Percentiles rank a stretch among this genome's conserved stretches.
Conservation (phyloP, 805 yeast genomes). For the Yamadazyma kitorensis region DNA sequence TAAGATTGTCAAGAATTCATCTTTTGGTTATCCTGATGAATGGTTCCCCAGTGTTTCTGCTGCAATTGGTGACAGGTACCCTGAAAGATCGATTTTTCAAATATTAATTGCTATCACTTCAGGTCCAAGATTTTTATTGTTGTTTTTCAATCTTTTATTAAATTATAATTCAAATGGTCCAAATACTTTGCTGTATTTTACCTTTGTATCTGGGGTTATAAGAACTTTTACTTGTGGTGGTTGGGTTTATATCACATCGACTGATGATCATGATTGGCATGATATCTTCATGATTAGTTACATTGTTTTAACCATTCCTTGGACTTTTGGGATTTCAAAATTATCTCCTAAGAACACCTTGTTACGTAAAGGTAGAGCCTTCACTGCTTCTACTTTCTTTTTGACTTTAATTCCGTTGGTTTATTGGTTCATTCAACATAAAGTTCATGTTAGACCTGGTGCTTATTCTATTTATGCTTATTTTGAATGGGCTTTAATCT, state of each 20-base stretch:
- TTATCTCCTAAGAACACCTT: conserved; percentile 45
- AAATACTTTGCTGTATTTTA: conserved; percentile 2
- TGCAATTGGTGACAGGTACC: conserved; percentile 94
- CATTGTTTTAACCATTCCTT: conserved; percentile 85
- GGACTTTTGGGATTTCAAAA: conserved; percentile 67
- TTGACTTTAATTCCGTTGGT: conserved; percentile 75
- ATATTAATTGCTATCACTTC: conserved; percentile 88
- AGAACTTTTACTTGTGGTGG: conserved; percentile 97
- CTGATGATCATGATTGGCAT: conserved; percentile 96
- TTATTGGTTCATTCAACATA: conserved; percentile 89
- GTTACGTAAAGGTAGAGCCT: conserved; percentile 49
- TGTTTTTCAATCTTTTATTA: conserved; percentile 52
- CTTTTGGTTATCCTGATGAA: conserved; percentile 91
- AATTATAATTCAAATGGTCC: conserved; percentile 17
- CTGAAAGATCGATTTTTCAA: conserved; percentile 92
- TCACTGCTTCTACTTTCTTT: conserved; percentile 62
- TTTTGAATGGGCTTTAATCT: conserved; percentile 87
- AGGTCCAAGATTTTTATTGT: conserved; percentile 79
- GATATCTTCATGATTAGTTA: conserved; percentile 94
- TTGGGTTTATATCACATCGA: conserved; percentile 96
- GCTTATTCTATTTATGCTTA: conserved; percentile 94
- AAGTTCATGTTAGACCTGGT: conserved; percentile 83
- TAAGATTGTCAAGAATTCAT: conserved; percentile 84
- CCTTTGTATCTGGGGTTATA: conserved; percentile 62
- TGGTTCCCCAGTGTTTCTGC: conserved; percentile 99